Base-by-base conservation (phyloP, 352 stramenopile species). In the Phytophthora niederhauseri region DNA sequence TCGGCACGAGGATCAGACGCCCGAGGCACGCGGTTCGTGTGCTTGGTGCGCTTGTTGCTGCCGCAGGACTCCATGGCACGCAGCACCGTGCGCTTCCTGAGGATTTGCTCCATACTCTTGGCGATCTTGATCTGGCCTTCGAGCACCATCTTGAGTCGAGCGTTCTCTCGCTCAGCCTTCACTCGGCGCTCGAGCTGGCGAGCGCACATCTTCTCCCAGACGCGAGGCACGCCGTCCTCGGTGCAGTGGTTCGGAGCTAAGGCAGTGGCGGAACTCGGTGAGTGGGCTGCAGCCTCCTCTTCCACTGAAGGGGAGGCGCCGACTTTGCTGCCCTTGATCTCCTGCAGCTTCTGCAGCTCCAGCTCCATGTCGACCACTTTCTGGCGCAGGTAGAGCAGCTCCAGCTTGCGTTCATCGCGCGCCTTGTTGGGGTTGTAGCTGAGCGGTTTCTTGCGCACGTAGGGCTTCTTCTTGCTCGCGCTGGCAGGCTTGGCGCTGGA, bases 361-460 rank as follows among this genome's bases (percentile, higher is more conserved):
- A 72, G 36, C 62, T 84, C 76, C 64, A 84, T 79, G 57, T 80
- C 73, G 20, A 20, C 17, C 26, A 84, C 76, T 34, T 69, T 81
- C n/a, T 67, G 59, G n/a, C 76, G 70, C n/a, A 84, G 61, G 34
- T 84, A 84, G 4, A 72, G 31, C 30, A 84, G 58, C 52, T 84
- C 76, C 26, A 80, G 59, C 26, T 75, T 77, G 58, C 76, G 76
- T 31, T 78, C 73, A 66, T 83, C 73, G 8, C 76, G 66, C 52
- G 76, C 76, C 36, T 83, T 83, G 70, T 83, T 83, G 20, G 76
- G 61, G 53, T 79, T 83, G 41, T 80, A 74, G 19, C 64, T 45
- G 12, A 72, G 58, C 41, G 70, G 74, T 67, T 76, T 80, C 54
- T 70, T 69, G 57, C 67, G 67, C 6, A 62, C 55, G 22, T 74